Evolutionary conservation across 495 filamentous ascomycete genomes (phyloP), one percentile per base, ranked within the genome.

Genomic region (Penicillium malachiteum): DNA sequence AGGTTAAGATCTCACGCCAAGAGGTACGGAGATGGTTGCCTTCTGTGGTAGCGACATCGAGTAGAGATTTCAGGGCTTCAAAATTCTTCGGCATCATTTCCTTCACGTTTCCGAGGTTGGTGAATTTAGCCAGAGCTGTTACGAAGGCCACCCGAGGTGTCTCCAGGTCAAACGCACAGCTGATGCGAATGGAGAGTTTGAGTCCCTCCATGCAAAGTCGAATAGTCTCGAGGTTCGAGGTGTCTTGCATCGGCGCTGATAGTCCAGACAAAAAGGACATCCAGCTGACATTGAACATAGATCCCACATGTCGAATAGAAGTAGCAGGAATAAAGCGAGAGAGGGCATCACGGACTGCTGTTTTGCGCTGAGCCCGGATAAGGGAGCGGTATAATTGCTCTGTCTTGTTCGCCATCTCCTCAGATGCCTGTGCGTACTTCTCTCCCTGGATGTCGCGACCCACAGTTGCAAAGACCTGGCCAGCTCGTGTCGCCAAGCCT

Each of bases 251-350:
- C 54, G 91, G 85, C 30, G 89, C 91, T 3, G 94, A 96, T 26
- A 97, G 79, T 0, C 91, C 91, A 9, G 91, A 96, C 65, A 97
- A 86, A 72, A 96, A 96, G 16, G 93, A 94, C 93, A 97, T 99
- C 94, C 94, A 99, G 0, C 90, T 95, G 13, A 96, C 92, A 59
- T 97, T 92, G 60, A 99, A 99, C 93, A 99, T 99, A 3, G 94
- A 92, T 0, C 94, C 94, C 48, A 96, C 88, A 71, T 99, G 94
- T 57, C 88, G 92, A 67, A 89, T 92, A 0, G 92, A 96, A 1
- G 90, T 90, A 1, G 95, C 94, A 11, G 90, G 87, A 56, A 97
- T 94, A 69, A 92, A 99, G 59, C 83, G 91, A 3, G 83, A 81
- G 30, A 85, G 77, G 6, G 82, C 82, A 13, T 85, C 78, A 54